Conservation (phyloP, 306 rosid genomes). For the barrel medic (Medicago truncatula) region MtrunA17r5.0-ANR NC_053044.1:53572501-53573000, state of each 20-base stretch:
- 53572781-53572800: too few relatives aligned
- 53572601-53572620: background rate
- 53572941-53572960: background rate
- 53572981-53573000: slow-evolving; percentile 2
- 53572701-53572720: slow-evolving; percentile 13
- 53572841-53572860: background rate
- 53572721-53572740: background rate
- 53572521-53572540: background rate
- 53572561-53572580: slow-evolving; percentile 14
- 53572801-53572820: too few relatives aligned
- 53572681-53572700: background rate
- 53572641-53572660: background rate
- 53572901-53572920: background rate
- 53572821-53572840: too few relatives aligned
- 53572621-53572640: background rate
- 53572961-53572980: background rate
- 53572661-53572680: background rate
- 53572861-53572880: background rate
- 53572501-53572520: slow-evolving; percentile 29
- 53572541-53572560: background rate
- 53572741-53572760: background rate
- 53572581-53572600: slow-evolving; percentile 15
- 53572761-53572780: background rate
- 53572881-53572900: background rate
- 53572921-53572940: background rate